These are phyloP conservation scores for Alternaria postmessia DNA, from an alignment of 2,329 filamentous ascomycete species.

Conservation along the genomic window DNA sequence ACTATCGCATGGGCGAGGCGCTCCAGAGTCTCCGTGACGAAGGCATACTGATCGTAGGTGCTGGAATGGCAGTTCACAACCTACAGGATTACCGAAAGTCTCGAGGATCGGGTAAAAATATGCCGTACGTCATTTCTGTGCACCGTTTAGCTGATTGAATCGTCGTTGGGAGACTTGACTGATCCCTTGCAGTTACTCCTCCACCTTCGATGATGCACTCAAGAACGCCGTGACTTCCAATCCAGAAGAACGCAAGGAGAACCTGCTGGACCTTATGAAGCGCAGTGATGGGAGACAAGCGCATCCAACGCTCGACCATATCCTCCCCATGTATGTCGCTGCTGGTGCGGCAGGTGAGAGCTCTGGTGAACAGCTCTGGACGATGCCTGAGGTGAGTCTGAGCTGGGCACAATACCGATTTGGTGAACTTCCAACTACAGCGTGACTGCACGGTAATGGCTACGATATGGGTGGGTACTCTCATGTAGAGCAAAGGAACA, in stretches of 20 bases:
- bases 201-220: background rate
- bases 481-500: background rate
- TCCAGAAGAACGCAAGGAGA: background rate
- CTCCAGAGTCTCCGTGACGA: background rate
- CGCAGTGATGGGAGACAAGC: background rate
- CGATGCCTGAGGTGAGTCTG: background rate
- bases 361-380: background rate
- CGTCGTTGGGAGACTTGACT: background rate
- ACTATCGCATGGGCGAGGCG: background rate
- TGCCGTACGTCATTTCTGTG: background rate
- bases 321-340: background rate
- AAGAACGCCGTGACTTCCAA: background rate
- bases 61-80: background rate
- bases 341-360: background rate
- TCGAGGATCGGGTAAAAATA: background rate
- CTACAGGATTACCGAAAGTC: background rate
- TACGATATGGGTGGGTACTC: background rate
- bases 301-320: background rate
- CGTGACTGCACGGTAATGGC: background rate
- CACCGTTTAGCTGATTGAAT: background rate
- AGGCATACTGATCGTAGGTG: background rate
- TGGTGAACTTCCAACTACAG: background rate
- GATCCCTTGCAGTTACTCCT: background rate
- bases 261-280: background rate
- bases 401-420: background rate